These are phyloP conservation scores for Trypanosoma cruzi DNA, from an alignment of 208 protist species.

Conservation along the genomic window DNA sequence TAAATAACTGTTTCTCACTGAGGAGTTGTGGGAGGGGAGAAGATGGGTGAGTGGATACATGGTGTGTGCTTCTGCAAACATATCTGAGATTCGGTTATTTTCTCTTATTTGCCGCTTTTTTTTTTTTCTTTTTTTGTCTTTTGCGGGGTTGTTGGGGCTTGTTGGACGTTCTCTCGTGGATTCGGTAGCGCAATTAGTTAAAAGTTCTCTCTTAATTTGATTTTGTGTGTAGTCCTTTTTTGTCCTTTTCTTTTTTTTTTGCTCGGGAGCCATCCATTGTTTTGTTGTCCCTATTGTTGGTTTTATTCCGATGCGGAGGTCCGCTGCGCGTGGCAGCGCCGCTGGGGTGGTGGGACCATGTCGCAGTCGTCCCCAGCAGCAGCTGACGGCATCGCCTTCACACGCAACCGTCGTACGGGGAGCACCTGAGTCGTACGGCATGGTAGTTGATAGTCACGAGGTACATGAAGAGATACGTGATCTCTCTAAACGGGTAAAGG, in stretches of 20 bases:
- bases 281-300: no score
- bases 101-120: not conserved
- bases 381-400: not conserved
- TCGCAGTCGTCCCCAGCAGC: not conserved
- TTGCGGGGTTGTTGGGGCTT: not conserved
- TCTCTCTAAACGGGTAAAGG: slow-evolving; percentile 45
- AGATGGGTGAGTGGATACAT: no score
- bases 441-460: slow-evolving; percentile 56
- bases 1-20: no score
- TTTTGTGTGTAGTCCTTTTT: not conserved
- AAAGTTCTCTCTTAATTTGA: not conserved
- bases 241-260: not conserved
- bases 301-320: slow-evolving; percentile 1
- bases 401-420: not conserved
- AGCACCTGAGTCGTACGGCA: slow-evolving; percentile 38
- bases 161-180: not conserved
- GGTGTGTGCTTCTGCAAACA: not conserved
- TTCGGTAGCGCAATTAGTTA: not conserved
- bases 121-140: slow-evolving; percentile 1
- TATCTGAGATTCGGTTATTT: not conserved
- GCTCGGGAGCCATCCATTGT: not conserved
- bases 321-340: not conserved
- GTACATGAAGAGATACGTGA: slow-evolving; percentile 81
- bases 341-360: not conserved
- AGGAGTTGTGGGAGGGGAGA: no score